Evolutionary conservation across 1,284 basidiomycete species (phyloP), one percentile per base, ranked within the genome.

Genomic region (Vanrija pseudolonga): DNA sequence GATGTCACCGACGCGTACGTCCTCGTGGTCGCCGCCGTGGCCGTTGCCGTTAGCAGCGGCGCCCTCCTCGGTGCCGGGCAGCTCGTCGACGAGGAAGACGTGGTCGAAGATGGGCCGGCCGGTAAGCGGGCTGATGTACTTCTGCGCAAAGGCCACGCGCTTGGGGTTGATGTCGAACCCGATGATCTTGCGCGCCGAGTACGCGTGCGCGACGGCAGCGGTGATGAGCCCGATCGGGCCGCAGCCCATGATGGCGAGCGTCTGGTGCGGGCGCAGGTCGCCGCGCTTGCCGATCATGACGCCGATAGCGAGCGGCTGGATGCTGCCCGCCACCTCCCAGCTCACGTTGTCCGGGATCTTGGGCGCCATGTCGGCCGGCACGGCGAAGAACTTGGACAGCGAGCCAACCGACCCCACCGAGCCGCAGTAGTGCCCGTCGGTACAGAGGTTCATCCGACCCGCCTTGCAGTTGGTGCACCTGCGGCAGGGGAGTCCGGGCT

Each of bases 91-190:
- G 17, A 68, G 58, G 59, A 72, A 72, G 38, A 72, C 73, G 44
- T 69, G 62, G 57, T 74, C 70, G 44, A 69, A 60, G 49, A 74
- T 70, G 1, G 68, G 67, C 54, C 62, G 63, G 23, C 70, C 70
- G 22, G 65, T 69, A 17, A 68, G 39, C 4, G 72, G 72, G 1
- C 66, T 67, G 32, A 64, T 62, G 75, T 94, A 96, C 36, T 75
- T 70, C 69, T 85, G 85, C 22, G 95, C 93, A 68, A 97, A 97
- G 45, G 88, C 84, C 44, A 98, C 86, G 47, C 94, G 88, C 47
- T 79, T 76, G 20, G 84, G 81, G 53, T 89, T 84, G 61, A 97
- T 90, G 71, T 98, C 80, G 60, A 78, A 67, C 1, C 58, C 71
- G 50, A 76, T 65, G 45, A 76, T 67, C 53, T 62, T 64, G 38